A percentile compares a stretch with the other conserved stretches of the same genome.
phyloP scores from a whole-genome alignment of 2,329 filamentous ascomycete genomes.

The Phoma sp. region DNA sequence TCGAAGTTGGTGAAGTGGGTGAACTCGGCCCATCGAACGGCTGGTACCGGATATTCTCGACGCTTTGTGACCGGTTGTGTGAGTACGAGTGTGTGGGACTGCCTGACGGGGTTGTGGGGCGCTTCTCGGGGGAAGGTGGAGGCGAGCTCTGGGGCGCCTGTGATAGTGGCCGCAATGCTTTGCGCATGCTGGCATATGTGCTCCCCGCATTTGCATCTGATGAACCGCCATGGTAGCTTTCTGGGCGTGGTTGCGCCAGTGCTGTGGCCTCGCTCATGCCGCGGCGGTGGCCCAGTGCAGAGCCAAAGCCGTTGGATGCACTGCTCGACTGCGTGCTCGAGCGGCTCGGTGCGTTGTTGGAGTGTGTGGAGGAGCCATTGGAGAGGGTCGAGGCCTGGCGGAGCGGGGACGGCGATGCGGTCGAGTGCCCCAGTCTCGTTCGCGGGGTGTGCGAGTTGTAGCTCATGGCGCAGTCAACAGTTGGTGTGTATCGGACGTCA shows the following conservation, averaged over 20 bases:
- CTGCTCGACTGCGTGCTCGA: slow-evolving; percentile 77
- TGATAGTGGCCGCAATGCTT: slow-evolving; percentile 70
- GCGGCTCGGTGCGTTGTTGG: slow-evolving; percentile 65
- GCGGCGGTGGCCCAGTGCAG: slow-evolving; percentile 68
- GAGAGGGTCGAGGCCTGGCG: slow-evolving; percentile 75
- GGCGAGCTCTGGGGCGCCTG: slow-evolving; percentile 44
- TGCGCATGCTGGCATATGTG: slow-evolving; percentile 75
- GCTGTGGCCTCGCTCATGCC: slow-evolving; percentile 76
- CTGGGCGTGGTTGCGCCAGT: slow-evolving; percentile 59
- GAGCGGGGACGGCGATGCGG: slow-evolving; percentile 54
- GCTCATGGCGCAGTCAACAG: slow-evolving; percentile 41
- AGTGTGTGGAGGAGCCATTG: slow-evolving; percentile 74
- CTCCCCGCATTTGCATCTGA: slow-evolving; percentile 63
- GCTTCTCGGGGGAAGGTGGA: slow-evolving; percentile 34
- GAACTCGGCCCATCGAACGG: slow-evolving; percentile 56
- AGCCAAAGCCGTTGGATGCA: slow-evolving; percentile 66
- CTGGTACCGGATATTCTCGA: slow-evolving; percentile 43
- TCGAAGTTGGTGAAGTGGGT: slow-evolving; percentile 52
- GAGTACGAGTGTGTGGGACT: slow-evolving; percentile 29
- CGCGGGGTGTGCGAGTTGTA: slow-evolving; percentile 46
- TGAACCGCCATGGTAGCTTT: slow-evolving; percentile 52
- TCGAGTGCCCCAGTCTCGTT: slow-evolving; percentile 49
- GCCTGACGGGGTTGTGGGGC: slow-evolving; percentile 18
- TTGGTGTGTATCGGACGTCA: slow-evolving; percentile 11
- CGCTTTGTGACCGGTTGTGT: slow-evolving; percentile 51